A percentile compares a stretch with the other conserved stretches of the same genome.
Evolutionary conservation across 176 grass and related monocot genomes (phyloP).

Genomic region (Canna indica): DNA sequence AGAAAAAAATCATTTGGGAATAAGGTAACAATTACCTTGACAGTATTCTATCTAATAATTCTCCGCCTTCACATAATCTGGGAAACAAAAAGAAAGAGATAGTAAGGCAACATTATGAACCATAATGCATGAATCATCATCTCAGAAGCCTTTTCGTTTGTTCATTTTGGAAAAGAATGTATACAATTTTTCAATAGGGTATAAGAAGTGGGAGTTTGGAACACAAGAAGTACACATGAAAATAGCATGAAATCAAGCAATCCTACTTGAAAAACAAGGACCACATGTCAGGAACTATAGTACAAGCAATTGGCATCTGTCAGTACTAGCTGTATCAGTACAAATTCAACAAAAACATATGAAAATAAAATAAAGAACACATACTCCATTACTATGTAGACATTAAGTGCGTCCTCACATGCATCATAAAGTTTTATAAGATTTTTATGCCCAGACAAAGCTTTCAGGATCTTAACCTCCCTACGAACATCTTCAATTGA

Average conservation of each 20-base stretch:
- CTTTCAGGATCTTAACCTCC: conserved; percentile 20
- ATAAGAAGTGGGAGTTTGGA: neutral
- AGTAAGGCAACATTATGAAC: neutral
- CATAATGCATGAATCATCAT: neutral
- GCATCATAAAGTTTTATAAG: conserved; percentile 18
- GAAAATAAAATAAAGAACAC: neutral
- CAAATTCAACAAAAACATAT: neutral
- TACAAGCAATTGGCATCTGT: neutral
- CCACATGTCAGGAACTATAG: neutral
- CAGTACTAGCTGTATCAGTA: neutral
- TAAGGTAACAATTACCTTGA: conserved; percentile 2
- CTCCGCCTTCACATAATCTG: conserved; percentile 19
- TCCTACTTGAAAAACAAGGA: neutral
- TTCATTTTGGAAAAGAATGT: neutral
- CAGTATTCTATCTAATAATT: conserved; percentile 16
- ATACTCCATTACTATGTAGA: conserved; percentile 20
- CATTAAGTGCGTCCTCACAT: conserved; percentile 20
- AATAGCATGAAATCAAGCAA: neutral
- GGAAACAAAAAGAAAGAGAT: neutral
- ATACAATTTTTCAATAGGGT: neutral
- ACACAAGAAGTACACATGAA: neutral
- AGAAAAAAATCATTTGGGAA: neutral
- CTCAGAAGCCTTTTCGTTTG: neutral
- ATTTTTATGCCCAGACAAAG: conserved; percentile 18
- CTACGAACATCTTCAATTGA: conserved; percentile 19